Percentiles rank a stretch among this genome's conserved stretches.
Conservation (phyloP, 441 rosid species). For the Arabidopsis lyrata region DNA sequence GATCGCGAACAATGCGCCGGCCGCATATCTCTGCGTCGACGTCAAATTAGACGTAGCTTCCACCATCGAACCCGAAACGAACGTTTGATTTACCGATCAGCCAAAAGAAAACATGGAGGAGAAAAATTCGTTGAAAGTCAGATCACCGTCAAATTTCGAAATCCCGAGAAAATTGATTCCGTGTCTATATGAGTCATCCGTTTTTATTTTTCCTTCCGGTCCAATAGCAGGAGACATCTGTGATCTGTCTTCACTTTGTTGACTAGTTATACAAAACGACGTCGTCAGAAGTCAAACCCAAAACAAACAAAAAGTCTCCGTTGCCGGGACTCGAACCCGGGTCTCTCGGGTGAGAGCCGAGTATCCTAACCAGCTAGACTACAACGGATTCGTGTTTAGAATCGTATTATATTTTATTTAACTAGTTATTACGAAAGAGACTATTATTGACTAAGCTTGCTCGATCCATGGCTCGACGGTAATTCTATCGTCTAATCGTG, state of each 20-base stretch:
- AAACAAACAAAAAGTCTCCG: conserved; percentile 47
- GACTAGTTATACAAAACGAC: conserved; percentile 12
- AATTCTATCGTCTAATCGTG: not conserved
- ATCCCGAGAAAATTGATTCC: conserved; percentile 25
- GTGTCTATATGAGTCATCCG: conserved; percentile 20
- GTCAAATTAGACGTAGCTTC: conserved; percentile 55
- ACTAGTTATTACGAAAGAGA: not conserved
- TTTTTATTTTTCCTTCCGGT: conserved; percentile 20
- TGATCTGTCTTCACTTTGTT: conserved; percentile 37
- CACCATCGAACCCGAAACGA: conserved; percentile 21
- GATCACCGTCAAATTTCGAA: conserved; percentile 42
- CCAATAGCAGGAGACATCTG: conserved; percentile 36
- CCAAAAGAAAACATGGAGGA: not conserved
- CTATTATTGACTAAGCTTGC: not conserved
- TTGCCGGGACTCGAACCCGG: conserved; percentile 91
- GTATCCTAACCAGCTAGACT: conserved; percentile 98
- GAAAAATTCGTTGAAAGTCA: conserved; percentile 5
- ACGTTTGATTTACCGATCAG: conserved; percentile 9
- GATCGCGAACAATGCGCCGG: conserved; percentile 78
- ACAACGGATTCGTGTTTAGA: conserved; percentile 54
- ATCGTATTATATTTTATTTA: accelerated
- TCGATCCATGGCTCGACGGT: not conserved
- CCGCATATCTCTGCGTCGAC: conserved; percentile 73
- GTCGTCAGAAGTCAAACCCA: not conserved
- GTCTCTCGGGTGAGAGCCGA: conserved; percentile 99